Evolutionary conservation across 2,329 filamentous ascomycete species (phyloP).

Genomic region (Diaporthe vaccinii): DNA sequence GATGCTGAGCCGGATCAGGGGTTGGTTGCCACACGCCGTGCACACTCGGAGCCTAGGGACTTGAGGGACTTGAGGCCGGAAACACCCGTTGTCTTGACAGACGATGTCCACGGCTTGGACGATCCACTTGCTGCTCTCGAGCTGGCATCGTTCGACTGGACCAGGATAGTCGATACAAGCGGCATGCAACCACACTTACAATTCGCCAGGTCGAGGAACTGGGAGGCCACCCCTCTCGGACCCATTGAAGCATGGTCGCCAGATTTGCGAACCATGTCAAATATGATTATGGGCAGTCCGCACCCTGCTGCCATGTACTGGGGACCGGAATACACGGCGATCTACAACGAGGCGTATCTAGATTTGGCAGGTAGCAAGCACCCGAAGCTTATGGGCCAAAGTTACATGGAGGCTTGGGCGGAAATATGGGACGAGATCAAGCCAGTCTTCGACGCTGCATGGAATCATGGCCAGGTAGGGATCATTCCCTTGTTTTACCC

Average conservation of each 20-base stretch:
- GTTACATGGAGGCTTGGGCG: slow-evolving; percentile 76
- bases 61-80: slow-evolving; percentile 43
- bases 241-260: slow-evolving; percentile 81
- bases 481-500: background rate
- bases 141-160: slow-evolving; percentile 83
- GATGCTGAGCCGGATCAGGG: slow-evolving; percentile 43
- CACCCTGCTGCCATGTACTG: slow-evolving; percentile 85
- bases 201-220: slow-evolving; percentile 80
- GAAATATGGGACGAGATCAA: slow-evolving; percentile 82
- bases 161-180: slow-evolving; percentile 64
- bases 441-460: slow-evolving; percentile 76
- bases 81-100: slow-evolving; percentile 40
- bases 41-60: slow-evolving; percentile 46
- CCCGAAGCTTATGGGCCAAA: slow-evolving; percentile 79
- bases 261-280: slow-evolving; percentile 83
- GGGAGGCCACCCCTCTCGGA: slow-evolving; percentile 79
- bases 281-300: slow-evolving; percentile 84
- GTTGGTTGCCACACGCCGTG: slow-evolving; percentile 32
- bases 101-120: background rate
- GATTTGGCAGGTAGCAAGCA: slow-evolving; percentile 76
- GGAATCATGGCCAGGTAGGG: slow-evolving; percentile 66
- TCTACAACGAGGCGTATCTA: slow-evolving; percentile 82
- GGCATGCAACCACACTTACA: slow-evolving; percentile 77
- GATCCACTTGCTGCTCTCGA: slow-evolving; percentile 45
- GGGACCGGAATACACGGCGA: slow-evolving; percentile 71